Percentiles rank a stretch among this genome's conserved stretches.
These are phyloP conservation scores for Glycine tomentella DNA, from an alignment of 306 rosid genomes.

Conservation along the genomic window DNA sequence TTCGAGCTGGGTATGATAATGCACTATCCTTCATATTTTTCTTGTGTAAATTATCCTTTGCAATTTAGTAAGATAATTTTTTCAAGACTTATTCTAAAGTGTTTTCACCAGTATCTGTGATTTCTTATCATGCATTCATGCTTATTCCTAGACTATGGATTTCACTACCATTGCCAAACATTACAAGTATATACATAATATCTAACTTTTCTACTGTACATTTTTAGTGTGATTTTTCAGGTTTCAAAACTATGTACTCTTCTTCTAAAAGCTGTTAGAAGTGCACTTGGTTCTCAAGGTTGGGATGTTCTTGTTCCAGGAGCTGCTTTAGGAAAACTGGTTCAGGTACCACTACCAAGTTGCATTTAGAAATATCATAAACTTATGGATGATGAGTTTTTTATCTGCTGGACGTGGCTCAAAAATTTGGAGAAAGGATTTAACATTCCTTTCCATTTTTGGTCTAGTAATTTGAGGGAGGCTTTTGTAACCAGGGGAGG, in stretches of 20 bases:
- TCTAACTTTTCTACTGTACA: slow-evolving; percentile 46
- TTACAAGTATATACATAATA: slow-evolving; percentile 28
- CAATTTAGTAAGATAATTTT: slow-evolving; percentile 16
- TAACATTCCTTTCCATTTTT: too few species aligned
- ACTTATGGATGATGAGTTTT: too few species aligned
- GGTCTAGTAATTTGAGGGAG: too few species aligned
- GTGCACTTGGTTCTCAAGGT: slow-evolving; percentile 84
- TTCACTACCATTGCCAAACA: slow-evolving; percentile 15
- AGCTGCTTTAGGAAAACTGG: slow-evolving; percentile 74
- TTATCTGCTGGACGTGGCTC: too few species aligned
- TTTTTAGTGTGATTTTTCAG: slow-evolving; percentile 89
- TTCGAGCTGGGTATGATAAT: slow-evolving; percentile 83
- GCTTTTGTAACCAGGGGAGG: too few species aligned
- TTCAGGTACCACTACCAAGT: slow-evolving; percentile 77
- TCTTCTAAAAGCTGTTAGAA: slow-evolving; percentile 88
- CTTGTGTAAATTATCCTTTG: slow-evolving; percentile 22
- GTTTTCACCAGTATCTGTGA: slow-evolving; percentile 34
- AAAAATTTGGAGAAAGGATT: too few species aligned
- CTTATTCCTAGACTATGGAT: slow-evolving; percentile 34
- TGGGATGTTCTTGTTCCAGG: slow-evolving; percentile 99
- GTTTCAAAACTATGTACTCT: slow-evolving; percentile 91
- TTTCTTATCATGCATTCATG: slow-evolving; percentile 35
- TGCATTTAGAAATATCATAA: slow-evolving; percentile 40
- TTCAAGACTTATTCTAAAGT: slow-evolving; percentile 12
- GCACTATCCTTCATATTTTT: slow-evolving; percentile 17